phyloP scores from a whole-genome alignment of 345 rosid species.

The Physaria fendleri region DNA sequence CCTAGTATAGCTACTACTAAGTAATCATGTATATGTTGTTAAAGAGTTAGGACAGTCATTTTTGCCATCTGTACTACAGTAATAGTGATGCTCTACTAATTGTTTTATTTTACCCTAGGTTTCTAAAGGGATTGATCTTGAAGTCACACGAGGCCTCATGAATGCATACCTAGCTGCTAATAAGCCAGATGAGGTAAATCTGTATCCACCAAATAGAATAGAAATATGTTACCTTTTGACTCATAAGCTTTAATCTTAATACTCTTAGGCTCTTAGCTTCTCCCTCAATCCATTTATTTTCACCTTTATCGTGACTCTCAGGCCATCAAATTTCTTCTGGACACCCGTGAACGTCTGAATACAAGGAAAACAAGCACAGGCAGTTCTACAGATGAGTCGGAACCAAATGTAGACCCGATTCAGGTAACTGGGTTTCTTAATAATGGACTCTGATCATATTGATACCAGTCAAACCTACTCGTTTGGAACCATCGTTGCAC shows the following conservation, averaged over 20 bases:
- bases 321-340: slow-evolving; percentile 79
- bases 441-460: neutral
- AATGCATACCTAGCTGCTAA: slow-evolving; percentile 88
- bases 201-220: neutral
- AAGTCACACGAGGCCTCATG: slow-evolving; percentile 72
- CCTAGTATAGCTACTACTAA: neutral
- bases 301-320: slow-evolving; percentile 25
- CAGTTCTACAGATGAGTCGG: slow-evolving; percentile 25
- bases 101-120: slow-evolving; percentile 35
- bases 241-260: neutral
- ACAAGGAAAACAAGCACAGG: slow-evolving; percentile 38
- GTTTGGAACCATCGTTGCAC: neutral
- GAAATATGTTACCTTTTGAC: neutral
- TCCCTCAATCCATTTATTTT: neutral
- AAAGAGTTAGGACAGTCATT: neutral
- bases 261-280: neutral
- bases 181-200: slow-evolving; percentile 76
- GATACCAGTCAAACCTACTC: neutral
- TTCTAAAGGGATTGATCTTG: slow-evolving; percentile 56
- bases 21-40: neutral
- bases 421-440: slow-evolving; percentile 48
- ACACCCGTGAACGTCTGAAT: slow-evolving; percentile 46
- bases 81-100: neutral
- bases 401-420: slow-evolving; percentile 49
- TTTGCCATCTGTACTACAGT: neutral